phyloP scores from a whole-genome alignment of 2,329 filamentous ascomycete species.

The Colletotrichum sansevieriae region DNA sequence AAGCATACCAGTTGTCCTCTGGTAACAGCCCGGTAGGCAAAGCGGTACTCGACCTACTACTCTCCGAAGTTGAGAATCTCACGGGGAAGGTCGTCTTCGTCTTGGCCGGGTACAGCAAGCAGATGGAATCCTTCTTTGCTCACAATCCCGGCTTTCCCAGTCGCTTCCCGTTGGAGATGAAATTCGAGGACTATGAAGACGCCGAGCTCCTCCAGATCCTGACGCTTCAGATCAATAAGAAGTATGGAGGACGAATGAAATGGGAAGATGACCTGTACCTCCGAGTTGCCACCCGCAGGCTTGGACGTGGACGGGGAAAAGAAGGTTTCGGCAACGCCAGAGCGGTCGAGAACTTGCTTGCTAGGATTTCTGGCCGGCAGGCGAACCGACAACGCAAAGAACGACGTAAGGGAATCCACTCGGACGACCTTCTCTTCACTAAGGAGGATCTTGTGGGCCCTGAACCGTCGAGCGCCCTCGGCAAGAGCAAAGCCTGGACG shows the following conservation, averaged over 20 bases:
- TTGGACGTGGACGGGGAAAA: constrained; percentile 72
- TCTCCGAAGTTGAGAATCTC: constrained; percentile 80
- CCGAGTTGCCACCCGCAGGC: constrained; percentile 71
- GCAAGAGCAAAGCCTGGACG: constrained; percentile 66
- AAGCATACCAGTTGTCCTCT: constrained; percentile 80
- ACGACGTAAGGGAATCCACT: constrained; percentile 48
- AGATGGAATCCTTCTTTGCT: constrained; percentile 82
- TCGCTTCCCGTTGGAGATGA: constrained; percentile 74
- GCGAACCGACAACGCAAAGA: constrained; percentile 65
- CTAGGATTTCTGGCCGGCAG: constrained; percentile 69
- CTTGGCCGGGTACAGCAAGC: constrained; percentile 78
- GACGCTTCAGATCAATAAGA: constrained; percentile 63
- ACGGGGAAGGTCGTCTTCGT: constrained; percentile 79
- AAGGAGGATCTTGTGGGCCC: constrained; percentile 80
- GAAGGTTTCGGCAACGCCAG: constrained; percentile 82
- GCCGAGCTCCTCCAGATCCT: constrained; percentile 74
- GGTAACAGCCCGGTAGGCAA: constrained; percentile 69
- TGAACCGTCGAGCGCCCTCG: constrained; percentile 68
- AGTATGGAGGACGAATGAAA: constrained; percentile 68
- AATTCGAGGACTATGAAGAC: constrained; percentile 78
- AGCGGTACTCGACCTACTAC: constrained; percentile 76
- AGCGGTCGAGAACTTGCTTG: constrained; percentile 72
- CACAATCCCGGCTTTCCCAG: constrained; percentile 80
- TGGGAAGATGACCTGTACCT: constrained; percentile 74
- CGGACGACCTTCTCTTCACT: constrained; percentile 58